Conservation (phyloP, 148 eudicot genomes). For the Rhododendron vialii region DNA sequence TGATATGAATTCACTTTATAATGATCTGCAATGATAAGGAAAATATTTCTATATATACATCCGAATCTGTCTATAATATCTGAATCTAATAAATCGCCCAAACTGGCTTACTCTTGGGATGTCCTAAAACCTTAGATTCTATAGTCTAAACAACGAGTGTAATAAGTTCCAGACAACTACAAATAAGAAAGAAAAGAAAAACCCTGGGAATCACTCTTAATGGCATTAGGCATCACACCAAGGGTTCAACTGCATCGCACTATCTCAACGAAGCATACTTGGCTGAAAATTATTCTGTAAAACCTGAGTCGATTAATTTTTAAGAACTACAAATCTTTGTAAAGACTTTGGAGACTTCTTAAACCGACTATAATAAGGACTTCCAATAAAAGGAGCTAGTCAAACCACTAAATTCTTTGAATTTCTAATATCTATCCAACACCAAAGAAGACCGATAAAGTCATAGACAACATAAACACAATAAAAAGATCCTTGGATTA, state of each 20-base stretch:
- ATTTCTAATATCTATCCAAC: not conserved
- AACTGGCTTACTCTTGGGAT: not conserved
- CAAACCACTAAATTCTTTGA: not conserved
- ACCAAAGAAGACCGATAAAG: not conserved
- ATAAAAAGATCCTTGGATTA: not conserved
- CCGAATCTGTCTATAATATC: not conserved
- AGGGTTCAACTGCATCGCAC: not conserved
- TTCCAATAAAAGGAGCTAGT: not conserved
- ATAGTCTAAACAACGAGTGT: not conserved
- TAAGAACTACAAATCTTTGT: not conserved
- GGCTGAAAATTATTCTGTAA: not conserved
- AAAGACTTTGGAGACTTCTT: not conserved
- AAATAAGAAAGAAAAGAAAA: not conserved
- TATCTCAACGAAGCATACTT: not conserved
- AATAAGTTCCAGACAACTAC: not conserved
- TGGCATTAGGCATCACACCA: not conserved
- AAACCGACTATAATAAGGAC: not conserved
- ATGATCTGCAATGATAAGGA: too few relatives aligned
- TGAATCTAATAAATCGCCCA: not conserved
- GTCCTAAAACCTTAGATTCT: not conserved
- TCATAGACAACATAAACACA: not conserved
- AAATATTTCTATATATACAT: too few relatives aligned
- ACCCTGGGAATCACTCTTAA: not conserved
- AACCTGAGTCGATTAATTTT: not conserved
- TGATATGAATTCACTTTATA: too few relatives aligned